Conservation (phyloP, 1,284 basidiomycete species). For the Fomitiporia mediterranea region DNA sequence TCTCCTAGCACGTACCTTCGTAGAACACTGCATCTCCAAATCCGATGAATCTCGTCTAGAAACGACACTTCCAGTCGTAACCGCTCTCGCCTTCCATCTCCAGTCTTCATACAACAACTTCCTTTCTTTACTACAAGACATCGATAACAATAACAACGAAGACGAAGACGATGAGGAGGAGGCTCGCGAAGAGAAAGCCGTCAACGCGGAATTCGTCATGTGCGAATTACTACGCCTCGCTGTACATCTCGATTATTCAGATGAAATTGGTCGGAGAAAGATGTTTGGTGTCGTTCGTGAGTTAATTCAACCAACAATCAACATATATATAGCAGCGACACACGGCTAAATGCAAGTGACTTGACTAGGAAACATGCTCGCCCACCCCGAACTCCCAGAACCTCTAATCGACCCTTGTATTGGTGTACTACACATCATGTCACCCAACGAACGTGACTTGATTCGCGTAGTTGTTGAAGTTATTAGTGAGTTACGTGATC, state of each 20-base stretch:
- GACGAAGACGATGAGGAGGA: slow-evolving; percentile 32
- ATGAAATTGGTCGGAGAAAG: slow-evolving; percentile 92
- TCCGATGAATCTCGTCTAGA: slow-evolving; percentile 72
- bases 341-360: no score
- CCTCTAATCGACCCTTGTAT: slow-evolving; percentile 76
- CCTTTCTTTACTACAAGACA: slow-evolving; percentile 43
- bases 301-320: no score
- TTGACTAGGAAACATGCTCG: slow-evolving; percentile 74
- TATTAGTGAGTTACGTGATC: slow-evolving; percentile 79
- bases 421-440: slow-evolving; percentile 83
- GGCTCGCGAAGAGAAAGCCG: slow-evolving; percentile 49
- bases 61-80: slow-evolving; percentile 81
- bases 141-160: slow-evolving; percentile 37
- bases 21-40: slow-evolving; percentile 69
- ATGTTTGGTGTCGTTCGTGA: slow-evolving; percentile 87
- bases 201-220: slow-evolving; percentile 72
- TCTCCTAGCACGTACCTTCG: slow-evolving; percentile 81
- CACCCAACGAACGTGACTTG: slow-evolving; percentile 84
- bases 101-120: slow-evolving; percentile 77
- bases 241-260: slow-evolving; percentile 85
- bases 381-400: slow-evolving; percentile 76
- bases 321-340: no score
- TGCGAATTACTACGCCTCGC: slow-evolving; percentile 81
- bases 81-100: slow-evolving; percentile 82
- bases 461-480: slow-evolving; percentile 94